phyloP scores from a whole-genome alignment of 2,329 filamentous ascomycete genomes.

The Neonectria sp. region DNA sequence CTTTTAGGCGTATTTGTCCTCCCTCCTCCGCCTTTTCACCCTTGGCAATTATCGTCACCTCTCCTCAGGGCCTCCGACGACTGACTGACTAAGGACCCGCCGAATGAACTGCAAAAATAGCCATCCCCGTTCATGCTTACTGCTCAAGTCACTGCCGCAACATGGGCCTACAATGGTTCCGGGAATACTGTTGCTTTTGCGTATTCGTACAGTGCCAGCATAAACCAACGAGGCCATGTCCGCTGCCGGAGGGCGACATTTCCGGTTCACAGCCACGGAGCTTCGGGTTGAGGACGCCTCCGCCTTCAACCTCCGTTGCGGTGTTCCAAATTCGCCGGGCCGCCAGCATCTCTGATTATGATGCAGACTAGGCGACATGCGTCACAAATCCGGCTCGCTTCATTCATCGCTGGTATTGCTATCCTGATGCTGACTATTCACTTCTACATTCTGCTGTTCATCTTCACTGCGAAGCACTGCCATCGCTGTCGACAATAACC shows the following conservation, averaged over 20 bases:
- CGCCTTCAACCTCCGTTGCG: neutral
- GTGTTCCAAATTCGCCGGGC: neutral
- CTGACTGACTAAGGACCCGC: neutral
- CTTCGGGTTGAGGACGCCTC: neutral
- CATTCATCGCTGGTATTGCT: neutral
- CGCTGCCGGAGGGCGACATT: neutral
- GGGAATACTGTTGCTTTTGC: neutral
- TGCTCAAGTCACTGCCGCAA: neutral
- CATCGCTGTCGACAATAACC: neutral
- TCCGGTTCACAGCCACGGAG: neutral
- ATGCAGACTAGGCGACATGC: neutral
- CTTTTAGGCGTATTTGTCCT: neutral
- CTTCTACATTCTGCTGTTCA: neutral
- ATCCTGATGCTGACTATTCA: neutral
- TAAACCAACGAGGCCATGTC: neutral
- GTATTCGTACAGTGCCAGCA: neutral
- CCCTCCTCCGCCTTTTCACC: neutral
- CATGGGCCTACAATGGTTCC: neutral
- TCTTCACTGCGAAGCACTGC: neutral
- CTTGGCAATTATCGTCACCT: neutral
- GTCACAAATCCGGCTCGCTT: too few relatives aligned
- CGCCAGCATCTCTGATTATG: neutral
- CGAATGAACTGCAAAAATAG: neutral
- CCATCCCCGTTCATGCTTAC: constrained; percentile 5
- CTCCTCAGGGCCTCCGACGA: neutral